phyloP scores from a whole-genome alignment of 106 monocot species.

The Cymbidium sinense region DNA sequence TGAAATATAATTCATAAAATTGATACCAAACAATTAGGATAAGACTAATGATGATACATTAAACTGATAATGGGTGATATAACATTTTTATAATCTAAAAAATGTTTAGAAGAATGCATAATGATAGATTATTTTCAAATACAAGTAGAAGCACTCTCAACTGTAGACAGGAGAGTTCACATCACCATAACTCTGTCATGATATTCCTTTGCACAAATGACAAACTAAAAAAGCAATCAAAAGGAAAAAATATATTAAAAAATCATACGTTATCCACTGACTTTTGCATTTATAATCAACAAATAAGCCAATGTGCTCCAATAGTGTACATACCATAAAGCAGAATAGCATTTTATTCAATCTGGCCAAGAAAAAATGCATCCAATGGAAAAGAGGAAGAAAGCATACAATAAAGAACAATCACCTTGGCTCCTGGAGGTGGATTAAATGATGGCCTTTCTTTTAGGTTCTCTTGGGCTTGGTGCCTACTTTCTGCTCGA shows the following conservation, averaged over 20 bases:
- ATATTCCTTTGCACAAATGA: background rate
- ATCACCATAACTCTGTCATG: background rate
- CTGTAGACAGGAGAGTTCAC: background rate
- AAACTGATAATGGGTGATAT: background rate
- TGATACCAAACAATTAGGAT: background rate
- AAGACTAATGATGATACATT: background rate
- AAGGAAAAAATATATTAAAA: background rate
- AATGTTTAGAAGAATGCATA: background rate
- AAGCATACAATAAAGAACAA: background rate
- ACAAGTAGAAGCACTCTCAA: background rate
- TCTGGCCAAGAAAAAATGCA: background rate
- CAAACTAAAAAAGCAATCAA: background rate
- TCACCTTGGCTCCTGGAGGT: constrained; percentile 7
- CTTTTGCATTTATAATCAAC: background rate
- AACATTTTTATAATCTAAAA: background rate
- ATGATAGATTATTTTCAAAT: background rate
- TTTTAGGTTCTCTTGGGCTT: background rate
- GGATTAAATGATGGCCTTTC: constrained; percentile 5
- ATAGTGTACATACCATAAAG: background rate
- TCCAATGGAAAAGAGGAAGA: background rate
- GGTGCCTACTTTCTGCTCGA: background rate
- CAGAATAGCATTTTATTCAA: background rate
- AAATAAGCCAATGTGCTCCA: background rate
- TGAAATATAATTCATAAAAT: background rate
- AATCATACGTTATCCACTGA: background rate